These are phyloP conservation scores for Vaccinium macrocarpon DNA, from an alignment of 148 eudicot genomes.

Conservation along the genomic window DNA sequence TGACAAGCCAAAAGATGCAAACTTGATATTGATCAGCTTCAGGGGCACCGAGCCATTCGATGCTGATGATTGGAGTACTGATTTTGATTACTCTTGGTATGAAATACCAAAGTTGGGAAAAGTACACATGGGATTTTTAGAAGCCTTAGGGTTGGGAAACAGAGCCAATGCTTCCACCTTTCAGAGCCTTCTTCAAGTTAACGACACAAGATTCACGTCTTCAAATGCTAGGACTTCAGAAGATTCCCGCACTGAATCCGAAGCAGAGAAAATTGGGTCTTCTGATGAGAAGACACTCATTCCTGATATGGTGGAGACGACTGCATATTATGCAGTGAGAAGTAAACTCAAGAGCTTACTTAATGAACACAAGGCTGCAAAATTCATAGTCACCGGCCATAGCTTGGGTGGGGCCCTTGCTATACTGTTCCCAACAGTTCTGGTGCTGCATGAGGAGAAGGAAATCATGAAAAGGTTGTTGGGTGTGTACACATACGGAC, in stretches of 20 bases:
- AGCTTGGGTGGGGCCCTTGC: slow-evolving; percentile 60
- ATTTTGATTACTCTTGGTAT: slow-evolving; percentile 63
- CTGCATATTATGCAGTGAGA: slow-evolving; percentile 44
- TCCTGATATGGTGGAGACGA: slow-evolving; percentile 35
- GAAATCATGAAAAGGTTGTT: slow-evolving; percentile 38
- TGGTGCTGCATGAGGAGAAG: slow-evolving; percentile 41
- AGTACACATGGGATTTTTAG: slow-evolving; percentile 61
- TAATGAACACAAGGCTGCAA: slow-evolving; percentile 46
- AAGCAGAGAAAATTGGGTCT: background rate
- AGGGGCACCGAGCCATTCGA: slow-evolving; percentile 66
- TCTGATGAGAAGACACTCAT: slow-evolving; percentile 10
- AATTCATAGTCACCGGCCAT: slow-evolving; percentile 56
- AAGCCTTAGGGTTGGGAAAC: slow-evolving; percentile 61
- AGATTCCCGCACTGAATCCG: slow-evolving; percentile 10
- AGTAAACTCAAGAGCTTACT: slow-evolving; percentile 45
- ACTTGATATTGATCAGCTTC: slow-evolving; percentile 53
- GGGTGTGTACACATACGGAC: slow-evolving; percentile 49
- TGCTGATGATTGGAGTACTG: slow-evolving; percentile 64
- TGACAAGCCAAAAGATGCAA: slow-evolving; percentile 52
- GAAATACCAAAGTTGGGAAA: slow-evolving; percentile 53
- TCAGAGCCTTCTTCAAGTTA: slow-evolving; percentile 25
- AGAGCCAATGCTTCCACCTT: slow-evolving; percentile 40
- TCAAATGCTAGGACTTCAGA: slow-evolving; percentile 14
- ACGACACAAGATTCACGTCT: background rate
- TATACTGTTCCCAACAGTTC: slow-evolving; percentile 49